Evolutionary conservation across 2,329 filamentous ascomycete genomes (phyloP), one percentile per base, ranked within the genome.

Genomic region (Neoascochyta sp.): DNA sequence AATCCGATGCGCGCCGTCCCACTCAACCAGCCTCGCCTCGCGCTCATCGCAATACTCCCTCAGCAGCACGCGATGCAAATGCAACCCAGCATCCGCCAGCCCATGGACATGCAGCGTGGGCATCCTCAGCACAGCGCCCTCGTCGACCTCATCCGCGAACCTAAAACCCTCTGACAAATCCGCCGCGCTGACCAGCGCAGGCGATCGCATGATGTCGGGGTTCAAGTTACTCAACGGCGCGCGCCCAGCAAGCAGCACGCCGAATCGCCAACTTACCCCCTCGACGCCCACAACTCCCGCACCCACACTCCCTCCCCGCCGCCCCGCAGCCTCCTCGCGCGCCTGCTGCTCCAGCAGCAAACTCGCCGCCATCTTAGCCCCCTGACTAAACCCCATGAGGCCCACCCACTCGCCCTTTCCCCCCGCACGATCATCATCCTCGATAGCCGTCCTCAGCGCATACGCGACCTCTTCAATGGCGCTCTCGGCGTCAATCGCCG

Each of bases 91-190:
- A 58, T 83, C 79, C 11, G 65, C 64, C 39, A 78, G 44, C 0
- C 82, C 81, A 62, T 85, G 81, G 1, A 85, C 78, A 62, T 86
- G 81, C 4, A 85, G 56, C 1, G 81, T 83, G 16, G 80, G 80
- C 25, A 78, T 45, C 16, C 54, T 63, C 34, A 83, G 52, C 14
- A 75, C 68, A n/a, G 68, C 67, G 29, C 59, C 60, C 14, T 54
- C 52, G 9, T 69, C 64, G 15, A 71, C 49, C 22, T 52, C 43
- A 13, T 52, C 45, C 18, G 52, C 50, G 16, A 59, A 60, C 18
- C 60, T 44, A 14, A 57, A 58, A 13, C 68, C 67, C 23, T 71
- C 69, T 14, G 59, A 62, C 15, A 76, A 63, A 9, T 59, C 57
- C 1, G 60, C 64, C 17, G 63, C 61, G 15, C 44, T 49, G 29